These are phyloP conservation scores for Madurella mycetomatis DNA, from an alignment of 2,329 filamentous ascomycete genomes.

Conservation along the genomic window DNA sequence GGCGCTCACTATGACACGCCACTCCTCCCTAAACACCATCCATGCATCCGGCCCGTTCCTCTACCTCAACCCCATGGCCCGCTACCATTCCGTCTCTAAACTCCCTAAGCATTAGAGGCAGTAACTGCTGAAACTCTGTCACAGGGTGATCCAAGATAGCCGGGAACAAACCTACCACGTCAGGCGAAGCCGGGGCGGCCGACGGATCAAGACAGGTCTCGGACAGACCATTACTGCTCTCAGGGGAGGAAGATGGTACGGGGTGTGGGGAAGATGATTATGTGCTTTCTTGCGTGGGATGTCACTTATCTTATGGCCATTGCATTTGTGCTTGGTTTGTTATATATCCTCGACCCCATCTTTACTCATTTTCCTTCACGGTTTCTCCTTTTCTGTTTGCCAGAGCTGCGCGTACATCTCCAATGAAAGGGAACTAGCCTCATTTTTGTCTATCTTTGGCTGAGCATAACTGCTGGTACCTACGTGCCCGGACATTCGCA, in stretches of 20 bases:
- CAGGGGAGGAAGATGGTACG: conserved; percentile 25
- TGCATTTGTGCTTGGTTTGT: conserved; percentile 36
- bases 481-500: too few species aligned
- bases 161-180: conserved; percentile 29
- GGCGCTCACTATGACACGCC: background rate
- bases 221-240: conserved; percentile 38
- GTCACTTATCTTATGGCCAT: conserved; percentile 40
- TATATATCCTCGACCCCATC: background rate
- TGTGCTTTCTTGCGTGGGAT: conserved; percentile 39
- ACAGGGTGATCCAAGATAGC: background rate
- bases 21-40: background rate
- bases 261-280: conserved; percentile 35
- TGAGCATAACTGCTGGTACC: too few species aligned
- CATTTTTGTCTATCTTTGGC: too few species aligned
- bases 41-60: conserved; percentile 20
- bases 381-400: background rate
- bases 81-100: conserved; percentile 14
- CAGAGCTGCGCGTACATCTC: too few species aligned
- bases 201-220: too few species aligned
- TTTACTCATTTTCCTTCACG: background rate
- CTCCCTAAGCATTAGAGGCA: background rate
- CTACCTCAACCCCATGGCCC: conserved; percentile 27
- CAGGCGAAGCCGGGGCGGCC: conserved; percentile 40
- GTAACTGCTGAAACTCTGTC: background rate
- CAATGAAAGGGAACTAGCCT: too few species aligned